Evolutionary conservation across 495 filamentous ascomycete genomes (phyloP).

Genomic region (Aspergillus cristatus): DNA sequence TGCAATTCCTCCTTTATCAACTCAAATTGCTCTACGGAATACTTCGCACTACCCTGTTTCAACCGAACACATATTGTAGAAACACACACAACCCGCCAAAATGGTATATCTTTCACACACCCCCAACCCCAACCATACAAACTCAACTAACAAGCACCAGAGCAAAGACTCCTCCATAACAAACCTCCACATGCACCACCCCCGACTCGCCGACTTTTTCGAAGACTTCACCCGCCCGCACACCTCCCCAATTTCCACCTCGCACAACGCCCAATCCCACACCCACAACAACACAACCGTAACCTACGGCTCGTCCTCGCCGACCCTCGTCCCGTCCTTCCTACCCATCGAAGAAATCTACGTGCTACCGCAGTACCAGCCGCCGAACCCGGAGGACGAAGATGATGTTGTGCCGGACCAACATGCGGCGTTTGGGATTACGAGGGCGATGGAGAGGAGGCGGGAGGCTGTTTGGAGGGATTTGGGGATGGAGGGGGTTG

Average conservation of each 20-base stretch:
- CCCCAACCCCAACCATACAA: background rate
- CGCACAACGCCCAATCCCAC: conserved; percentile 7
- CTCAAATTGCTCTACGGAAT: no score
- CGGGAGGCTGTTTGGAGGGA: conserved; percentile 79
- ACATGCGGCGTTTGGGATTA: conserved; percentile 94
- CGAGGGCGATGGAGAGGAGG: conserved; percentile 57
- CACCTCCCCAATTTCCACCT: conserved; percentile 17
- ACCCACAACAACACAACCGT: conserved; percentile 14
- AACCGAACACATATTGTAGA: no score
- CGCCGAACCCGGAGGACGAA: conserved; percentile 93
- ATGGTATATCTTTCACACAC: conserved; percentile 13
- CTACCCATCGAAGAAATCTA: conserved; percentile 63
- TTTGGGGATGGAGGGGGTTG: conserved; percentile 64
- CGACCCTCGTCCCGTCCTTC: conserved; percentile 33
- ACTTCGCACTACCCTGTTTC: no score
- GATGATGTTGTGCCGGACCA: conserved; percentile 96
- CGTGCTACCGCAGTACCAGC: conserved; percentile 81
- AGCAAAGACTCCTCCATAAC: conserved; percentile 85
- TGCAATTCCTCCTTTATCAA: no score
- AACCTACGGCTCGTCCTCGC: conserved; percentile 29
- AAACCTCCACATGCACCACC: conserved; percentile 75
- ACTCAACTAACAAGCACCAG: conserved; percentile 32
- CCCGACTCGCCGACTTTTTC: conserved; percentile 80
- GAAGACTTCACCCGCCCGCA: conserved; percentile 62
- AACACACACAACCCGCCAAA: conserved; percentile 3